These are phyloP conservation scores for Globisporangium nodosum DNA, from an alignment of 352 stramenopile species.

Conservation along the genomic window DNA sequence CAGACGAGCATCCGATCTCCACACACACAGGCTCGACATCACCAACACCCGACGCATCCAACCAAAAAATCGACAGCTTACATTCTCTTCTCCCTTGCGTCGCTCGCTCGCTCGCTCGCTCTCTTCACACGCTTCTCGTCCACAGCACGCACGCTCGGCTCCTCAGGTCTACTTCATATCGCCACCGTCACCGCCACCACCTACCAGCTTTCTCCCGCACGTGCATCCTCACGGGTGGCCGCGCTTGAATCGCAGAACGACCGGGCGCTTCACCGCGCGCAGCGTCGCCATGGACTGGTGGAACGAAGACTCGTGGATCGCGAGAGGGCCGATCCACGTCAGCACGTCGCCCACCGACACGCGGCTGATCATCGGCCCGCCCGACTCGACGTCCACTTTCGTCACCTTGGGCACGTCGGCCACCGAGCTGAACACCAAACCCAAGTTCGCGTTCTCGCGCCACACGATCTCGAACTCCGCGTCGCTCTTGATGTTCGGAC, in stretches of 20 bases:
- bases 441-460: conserved; percentile 78
- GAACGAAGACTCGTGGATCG: conserved; percentile 74
- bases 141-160: neutral
- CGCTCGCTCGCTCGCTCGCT: neutral
- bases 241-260: conserved; percentile 75
- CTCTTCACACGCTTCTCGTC: neutral
- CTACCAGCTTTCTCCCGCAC: conserved; percentile 9
- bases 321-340: conserved; percentile 72
- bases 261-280: conserved; percentile 72
- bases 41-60: conserved; percentile 6
- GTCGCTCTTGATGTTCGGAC: conserved; percentile 46
- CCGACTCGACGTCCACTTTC: conserved; percentile 77
- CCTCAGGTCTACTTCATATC: conserved; percentile 10
- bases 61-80: conserved; percentile 16
- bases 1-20: neutral
- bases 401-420: conserved; percentile 71
- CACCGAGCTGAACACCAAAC: conserved; percentile 81
- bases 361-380: conserved; percentile 59
- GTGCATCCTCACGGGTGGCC: conserved; percentile 15
- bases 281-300: conserved; percentile 83
- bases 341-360: conserved; percentile 74
- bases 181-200: conserved; percentile 1
- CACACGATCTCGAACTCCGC: conserved; percentile 82
- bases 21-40: neutral
- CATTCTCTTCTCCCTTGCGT: conserved; percentile 6